These are phyloP conservation scores for Yarrowia divulgata DNA, from an alignment of 805 yeast genomes.

Conservation along the genomic window DNA sequence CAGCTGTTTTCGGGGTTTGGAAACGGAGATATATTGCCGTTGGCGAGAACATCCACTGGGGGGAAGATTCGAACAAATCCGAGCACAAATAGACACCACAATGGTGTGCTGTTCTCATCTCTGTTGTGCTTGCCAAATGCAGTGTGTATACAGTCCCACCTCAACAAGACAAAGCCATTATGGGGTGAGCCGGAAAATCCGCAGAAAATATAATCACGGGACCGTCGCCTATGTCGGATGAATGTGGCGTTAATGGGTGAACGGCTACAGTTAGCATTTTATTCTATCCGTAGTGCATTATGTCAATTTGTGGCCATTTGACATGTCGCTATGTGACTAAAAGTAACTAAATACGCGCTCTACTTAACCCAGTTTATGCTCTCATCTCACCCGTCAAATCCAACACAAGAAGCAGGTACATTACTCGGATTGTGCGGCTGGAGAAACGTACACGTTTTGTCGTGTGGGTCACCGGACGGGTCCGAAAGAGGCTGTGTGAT, in stretches of 20 bases:
- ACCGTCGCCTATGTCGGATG: background rate
- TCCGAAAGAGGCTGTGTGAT: slow-evolving; percentile 3
- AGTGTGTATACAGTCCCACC: slow-evolving; percentile 6
- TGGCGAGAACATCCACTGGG: background rate
- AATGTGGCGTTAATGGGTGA: no score
- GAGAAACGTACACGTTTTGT: background rate
- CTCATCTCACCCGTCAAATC: background rate
- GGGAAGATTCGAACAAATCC: no score
- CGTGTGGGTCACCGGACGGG: background rate
- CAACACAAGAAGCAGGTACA: slow-evolving; percentile 19
- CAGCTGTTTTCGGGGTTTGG: background rate
- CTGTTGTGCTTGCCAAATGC: slow-evolving; percentile 14
- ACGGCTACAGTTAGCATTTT: no score
- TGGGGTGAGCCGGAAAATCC: slow-evolving; percentile 1
- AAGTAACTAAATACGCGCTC: background rate
- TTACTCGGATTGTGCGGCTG: slow-evolving; percentile 32
- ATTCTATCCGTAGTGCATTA: no score
- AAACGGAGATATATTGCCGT: background rate
- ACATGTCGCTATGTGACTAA: background rate
- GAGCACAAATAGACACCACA: background rate
- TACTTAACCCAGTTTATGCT: background rate
- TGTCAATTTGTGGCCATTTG: no score
- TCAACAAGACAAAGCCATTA: slow-evolving; percentile 1
- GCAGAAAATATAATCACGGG: background rate
- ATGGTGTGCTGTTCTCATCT: slow-evolving; percentile 1